These are phyloP conservation scores for Hypericum perforatum DNA, from an alignment of 345 rosid genomes.

Conservation along the genomic window DNA sequence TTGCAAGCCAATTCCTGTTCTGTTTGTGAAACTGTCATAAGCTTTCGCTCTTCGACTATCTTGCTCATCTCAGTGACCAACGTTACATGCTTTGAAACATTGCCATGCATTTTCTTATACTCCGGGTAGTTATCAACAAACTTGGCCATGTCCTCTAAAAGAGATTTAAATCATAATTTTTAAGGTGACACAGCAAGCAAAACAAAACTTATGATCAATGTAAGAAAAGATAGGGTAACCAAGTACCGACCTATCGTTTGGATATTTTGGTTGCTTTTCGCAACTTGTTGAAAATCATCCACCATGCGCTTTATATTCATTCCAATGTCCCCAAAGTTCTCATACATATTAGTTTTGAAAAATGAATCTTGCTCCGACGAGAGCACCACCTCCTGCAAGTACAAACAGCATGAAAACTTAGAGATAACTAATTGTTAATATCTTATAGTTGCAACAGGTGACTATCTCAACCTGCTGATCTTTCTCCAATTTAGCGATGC, in stretches of 20 bases:
- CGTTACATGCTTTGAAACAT: conserved; percentile 92
- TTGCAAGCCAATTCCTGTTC: conserved; percentile 98
- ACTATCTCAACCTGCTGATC: conserved; percentile 71
- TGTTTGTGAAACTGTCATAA: conserved; percentile 85
- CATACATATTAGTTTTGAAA: conserved; percentile 81
- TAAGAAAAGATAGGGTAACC: background rate
- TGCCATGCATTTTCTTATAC: conserved; percentile 95
- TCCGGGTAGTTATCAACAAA: conserved; percentile 95
- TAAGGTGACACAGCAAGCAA: background rate
- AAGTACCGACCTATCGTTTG: conserved; percentile 77
- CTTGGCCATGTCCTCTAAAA: conserved; percentile 97
- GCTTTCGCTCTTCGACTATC: conserved; percentile 84
- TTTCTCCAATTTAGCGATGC: conserved; percentile 50
- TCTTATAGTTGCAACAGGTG: background rate
- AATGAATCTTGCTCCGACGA: conserved; percentile 93
- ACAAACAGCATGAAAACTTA: conserved; percentile 11
- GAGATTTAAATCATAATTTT: conserved; percentile 19
- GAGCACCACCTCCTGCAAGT: conserved; percentile 76
- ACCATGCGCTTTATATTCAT: conserved; percentile 97
- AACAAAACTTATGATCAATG: conserved; percentile 2
- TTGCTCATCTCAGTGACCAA: conserved; percentile 97
- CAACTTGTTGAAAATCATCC: conserved; percentile 94
- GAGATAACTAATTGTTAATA: background rate
- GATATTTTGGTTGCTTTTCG: conserved; percentile 88
- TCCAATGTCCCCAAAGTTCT: conserved; percentile 98